Evolutionary conservation across 345 rosid genomes (phyloP), one percentile per base, ranked within the genome.

Genomic region (Rhodamnia argentea): DNA sequence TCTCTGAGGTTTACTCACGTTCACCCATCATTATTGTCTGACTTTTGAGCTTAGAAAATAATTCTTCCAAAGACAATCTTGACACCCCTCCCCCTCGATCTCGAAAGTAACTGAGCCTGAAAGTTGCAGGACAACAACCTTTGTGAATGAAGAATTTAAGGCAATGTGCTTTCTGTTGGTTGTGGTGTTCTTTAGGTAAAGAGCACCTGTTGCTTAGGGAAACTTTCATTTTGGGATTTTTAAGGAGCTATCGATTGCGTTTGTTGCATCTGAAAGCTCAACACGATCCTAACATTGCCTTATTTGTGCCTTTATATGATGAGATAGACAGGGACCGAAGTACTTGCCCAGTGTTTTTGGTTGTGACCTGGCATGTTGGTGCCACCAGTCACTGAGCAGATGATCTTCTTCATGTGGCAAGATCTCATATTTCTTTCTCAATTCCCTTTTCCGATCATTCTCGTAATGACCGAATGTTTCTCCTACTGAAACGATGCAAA

Each of bases 131-230:
- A 70, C 78, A 70, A 32, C 78, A 70, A 32, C 78, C 78, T 70
- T 70, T 70, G 78, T 32, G 47, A 18, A 70, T 32, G 78, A 20
- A 32, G 78, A 32, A 32, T 70, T 32, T 70, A 70, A 70, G 78
- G 78, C 78, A 70, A 70, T 22, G 44, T 58, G 75, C 70, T 82
- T 84, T 83, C 27, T 47, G 89, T 83, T 85, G 84, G 87, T 88
- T 76, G 52, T 14, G 15, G 83, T n/a, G 84, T 53, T 82, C 56
- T 86, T 89, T 92, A 91, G 96, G 96, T 93, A 83, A 86, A 60
- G 75, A 51, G 94, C 86, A 83, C 58, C 85, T 93, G 96, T 93
- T 92, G 94, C 94, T 91, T 91, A 70, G 89, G 88, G 88, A 52
- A 51, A 58, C 85, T 60, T 52, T 84, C 52, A 82, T 85, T 82